Evolutionary conservation across 2,329 filamentous ascomycete genomes (phyloP), one percentile per base, ranked within the genome.

Genomic region (Verruconis gallopava): DNA sequence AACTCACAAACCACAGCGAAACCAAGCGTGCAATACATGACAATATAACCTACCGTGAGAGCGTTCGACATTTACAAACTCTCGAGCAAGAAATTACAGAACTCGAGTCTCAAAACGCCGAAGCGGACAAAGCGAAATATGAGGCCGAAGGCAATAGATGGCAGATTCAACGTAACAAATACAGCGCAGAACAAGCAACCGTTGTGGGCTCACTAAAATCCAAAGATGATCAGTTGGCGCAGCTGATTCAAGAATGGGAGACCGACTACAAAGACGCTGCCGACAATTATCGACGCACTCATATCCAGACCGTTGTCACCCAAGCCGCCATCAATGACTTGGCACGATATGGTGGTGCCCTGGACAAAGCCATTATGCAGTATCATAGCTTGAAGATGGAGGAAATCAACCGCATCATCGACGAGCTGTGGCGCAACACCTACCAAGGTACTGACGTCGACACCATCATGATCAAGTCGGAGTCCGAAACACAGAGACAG

Each of bases 391-490:
- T 94, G 56, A 98, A 98, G 68, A 98, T 98, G 91, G 84, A 91
- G 51, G 88, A 98, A 59, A 89, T 98, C 59, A 98, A 98, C 62
- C 75, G 78, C 44, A 95, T 95, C 59, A 81, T 93, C 39, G 85
- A 83, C 49, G 91, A 98, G 59, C 73, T 98, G n/a, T 98, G 91
- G 91, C 84, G 85, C 62, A 82, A 79, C 55, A 95, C 91, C 1
- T 98, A 98, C 63, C 85, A 93, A 57, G 91, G 91, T 49, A 96
- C 89, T 1, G 91, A 98, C 55, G 88, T 98, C 43, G 91, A 98
- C 65, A 91, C 84, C 1, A 94, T 98, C 56, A 73, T 93, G 55
- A 96, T 98, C 63, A 81, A 83, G 32, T 94, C 88, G 14, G 89
- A 96, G 61, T 81, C 79, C 52, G 91, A 96, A 58, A 76, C 73